phyloP scores from a whole-genome alignment of 1,284 basidiomycete species.

The Pholiota adiposa region DNA sequence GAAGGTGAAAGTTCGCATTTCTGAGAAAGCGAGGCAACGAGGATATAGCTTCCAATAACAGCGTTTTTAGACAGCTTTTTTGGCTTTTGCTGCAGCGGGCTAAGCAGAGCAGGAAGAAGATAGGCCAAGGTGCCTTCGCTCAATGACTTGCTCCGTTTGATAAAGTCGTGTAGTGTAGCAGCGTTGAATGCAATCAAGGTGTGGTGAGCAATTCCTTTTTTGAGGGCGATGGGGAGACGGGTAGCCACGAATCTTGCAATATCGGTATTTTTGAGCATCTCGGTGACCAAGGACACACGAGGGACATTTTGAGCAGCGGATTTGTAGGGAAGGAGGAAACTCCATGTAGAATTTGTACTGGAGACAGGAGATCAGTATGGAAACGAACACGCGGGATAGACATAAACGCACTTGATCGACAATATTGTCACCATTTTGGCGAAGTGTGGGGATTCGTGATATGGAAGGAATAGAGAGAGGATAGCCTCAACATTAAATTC shows the following conservation, averaged over 20 bases:
- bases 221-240: constrained; percentile 65
- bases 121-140: constrained; percentile 68
- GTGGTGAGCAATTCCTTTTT: constrained; percentile 62
- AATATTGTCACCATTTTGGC: constrained; percentile 91
- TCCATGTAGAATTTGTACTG: constrained; percentile 57
- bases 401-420: constrained; percentile 64
- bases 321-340: constrained; percentile 78
- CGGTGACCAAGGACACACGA: constrained; percentile 68
- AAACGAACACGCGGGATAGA: constrained; percentile 5
- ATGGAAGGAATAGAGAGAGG: constrained; percentile 88
- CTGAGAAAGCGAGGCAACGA: constrained; percentile 69
- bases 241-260: constrained; percentile 73
- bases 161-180: constrained; percentile 80
- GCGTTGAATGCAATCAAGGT: constrained; percentile 87
- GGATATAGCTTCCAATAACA: constrained; percentile 72
- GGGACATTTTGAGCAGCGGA: constrained; percentile 75
- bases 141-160: constrained; percentile 59
- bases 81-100: constrained; percentile 51
- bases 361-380: constrained; percentile 2
- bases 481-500: constrained; percentile 91
- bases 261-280: constrained; percentile 76
- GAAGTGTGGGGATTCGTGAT: constrained; percentile 95
- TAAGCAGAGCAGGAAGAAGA: constrained; percentile 63
- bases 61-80: constrained; percentile 49
- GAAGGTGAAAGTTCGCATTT: constrained; percentile 58